phyloP scores from a whole-genome alignment of 164 flowering plant species.

The Magnolia kwangsiensis region DNA sequence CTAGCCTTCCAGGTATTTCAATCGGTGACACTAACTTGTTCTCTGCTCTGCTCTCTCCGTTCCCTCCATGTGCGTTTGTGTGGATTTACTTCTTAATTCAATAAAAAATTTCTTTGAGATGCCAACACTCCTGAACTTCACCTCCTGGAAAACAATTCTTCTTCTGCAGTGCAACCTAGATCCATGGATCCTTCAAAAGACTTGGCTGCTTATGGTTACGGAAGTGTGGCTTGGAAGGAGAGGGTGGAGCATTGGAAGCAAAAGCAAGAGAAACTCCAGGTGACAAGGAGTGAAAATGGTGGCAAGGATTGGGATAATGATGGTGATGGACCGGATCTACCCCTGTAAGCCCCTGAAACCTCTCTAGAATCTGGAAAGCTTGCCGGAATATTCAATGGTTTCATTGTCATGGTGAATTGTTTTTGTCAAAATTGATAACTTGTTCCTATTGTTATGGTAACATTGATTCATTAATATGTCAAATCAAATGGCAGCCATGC shows the following conservation, averaged over 20 bases:
- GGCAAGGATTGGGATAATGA: conserved; percentile 46
- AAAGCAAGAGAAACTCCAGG: conserved; percentile 49
- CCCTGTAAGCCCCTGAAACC: conserved; percentile 38
- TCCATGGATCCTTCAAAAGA: conserved; percentile 73
- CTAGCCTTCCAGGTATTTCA: conserved; percentile 33
- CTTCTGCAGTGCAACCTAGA: conserved; percentile 53
- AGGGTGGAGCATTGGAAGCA: conserved; percentile 62
- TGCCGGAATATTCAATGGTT: neutral
- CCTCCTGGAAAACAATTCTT: neutral
- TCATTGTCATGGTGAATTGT: neutral
- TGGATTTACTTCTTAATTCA: neutral
- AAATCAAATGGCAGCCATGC: no score
- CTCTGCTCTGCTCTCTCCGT: neutral
- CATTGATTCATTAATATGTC: no score
- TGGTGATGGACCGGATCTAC: conserved; percentile 53
- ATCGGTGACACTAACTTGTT: neutral
- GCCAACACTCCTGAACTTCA: neutral
- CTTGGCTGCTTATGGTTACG: conserved; percentile 71
- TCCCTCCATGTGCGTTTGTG: neutral
- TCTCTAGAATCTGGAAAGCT: neutral
- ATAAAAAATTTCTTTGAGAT: neutral
- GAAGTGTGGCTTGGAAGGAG: conserved; percentile 75
- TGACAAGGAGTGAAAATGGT: conserved; percentile 43
- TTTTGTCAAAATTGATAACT: neutral
- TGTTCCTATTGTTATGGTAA: neutral